Base-by-base conservation (phyloP, 73 alveolate genomes). In the Chromera velia region DNA sequence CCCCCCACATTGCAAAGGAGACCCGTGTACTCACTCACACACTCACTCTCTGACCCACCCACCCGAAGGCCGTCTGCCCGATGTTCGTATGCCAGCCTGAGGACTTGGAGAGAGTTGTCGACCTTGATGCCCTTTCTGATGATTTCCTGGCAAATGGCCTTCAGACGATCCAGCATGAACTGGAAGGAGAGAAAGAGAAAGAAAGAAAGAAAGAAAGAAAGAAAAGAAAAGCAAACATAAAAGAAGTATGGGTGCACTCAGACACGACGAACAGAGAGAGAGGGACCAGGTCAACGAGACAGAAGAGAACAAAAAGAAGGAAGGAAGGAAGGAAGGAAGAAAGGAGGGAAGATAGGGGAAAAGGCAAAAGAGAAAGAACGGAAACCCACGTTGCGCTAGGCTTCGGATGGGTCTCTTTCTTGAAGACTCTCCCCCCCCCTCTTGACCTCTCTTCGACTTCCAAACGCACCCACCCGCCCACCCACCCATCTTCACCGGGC, bases 71-170 rank as follows among this genome's bases (percentile, higher is more conserved):
- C 13, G 55, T 40, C 55, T 7, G 55, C 55, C 13, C 55, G 55
- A 13, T 40, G 55, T 40, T 4, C 4, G 55, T 76, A 65, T n/a
- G 78, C 85, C 13, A 78, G 46, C 79, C 67, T 66, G 77, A 78
- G 67, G 64, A 78, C 68, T 34, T 68, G 77, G 33, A 78, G 79
- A 26, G 68, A 77, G 64, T 78, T 78, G 73, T 78, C 85, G 46
- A 69, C 68, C 73, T 72, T 46, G 79, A 78, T 78, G 34, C 77
- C 46, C 55, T 78, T 78, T 13, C 85, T 49, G 85, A 78, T 78
- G 85, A 69, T 78, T 72, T 78, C 85, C 75, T 78, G 77, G 33
- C 85, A 78, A 0, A 78, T 72, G 34, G 85, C 85, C 83, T 76
- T 73, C 76, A n/a, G 26, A 0, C 33, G 55, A 13, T 40, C 55